phyloP scores from a whole-genome alignment of 1,284 basidiomycete species.

The Cryptococcus neoformans region DNA sequence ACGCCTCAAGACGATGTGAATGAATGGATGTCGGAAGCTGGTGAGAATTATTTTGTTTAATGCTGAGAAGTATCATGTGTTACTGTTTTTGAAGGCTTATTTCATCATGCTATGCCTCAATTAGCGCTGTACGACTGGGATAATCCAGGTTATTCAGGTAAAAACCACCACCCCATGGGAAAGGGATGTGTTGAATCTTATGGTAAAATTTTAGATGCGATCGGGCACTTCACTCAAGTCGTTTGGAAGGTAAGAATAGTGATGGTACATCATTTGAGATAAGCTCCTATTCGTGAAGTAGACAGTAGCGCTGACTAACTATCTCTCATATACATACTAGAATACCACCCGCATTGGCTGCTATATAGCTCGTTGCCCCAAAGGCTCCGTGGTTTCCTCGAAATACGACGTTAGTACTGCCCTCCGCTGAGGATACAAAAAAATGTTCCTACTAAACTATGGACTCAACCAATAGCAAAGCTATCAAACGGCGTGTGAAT shows the following conservation, averaged over 20 bases:
- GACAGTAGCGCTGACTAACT: not conserved
- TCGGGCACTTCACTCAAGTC: constrained; percentile 31
- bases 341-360: constrained; percentile 18
- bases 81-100: too few relatives aligned
- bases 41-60: constrained; percentile 6
- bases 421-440: not conserved
- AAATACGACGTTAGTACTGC: constrained; percentile 18
- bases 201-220: constrained; percentile 10
- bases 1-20: constrained; percentile 20
- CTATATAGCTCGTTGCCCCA: constrained; percentile 18
- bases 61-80: not conserved
- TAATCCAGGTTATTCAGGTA: constrained; percentile 18
- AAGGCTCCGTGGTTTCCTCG: constrained; percentile 6
- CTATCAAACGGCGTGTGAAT: constrained; percentile 28
- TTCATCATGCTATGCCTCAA: too few relatives aligned
- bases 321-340: not conserved
- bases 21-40: constrained; percentile 26
- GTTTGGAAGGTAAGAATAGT: constrained; percentile 25
- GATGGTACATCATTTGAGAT: not conserved
- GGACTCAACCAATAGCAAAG: constrained; percentile 7
- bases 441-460: too few relatives aligned
- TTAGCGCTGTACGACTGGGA: constrained; percentile 20
- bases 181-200: not conserved
- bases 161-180: not conserved
- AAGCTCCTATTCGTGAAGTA: not conserved